Evolutionary conservation across 805 yeast genomes (phyloP).

Genomic region (Saccharomycopsis selenospora): DNA sequence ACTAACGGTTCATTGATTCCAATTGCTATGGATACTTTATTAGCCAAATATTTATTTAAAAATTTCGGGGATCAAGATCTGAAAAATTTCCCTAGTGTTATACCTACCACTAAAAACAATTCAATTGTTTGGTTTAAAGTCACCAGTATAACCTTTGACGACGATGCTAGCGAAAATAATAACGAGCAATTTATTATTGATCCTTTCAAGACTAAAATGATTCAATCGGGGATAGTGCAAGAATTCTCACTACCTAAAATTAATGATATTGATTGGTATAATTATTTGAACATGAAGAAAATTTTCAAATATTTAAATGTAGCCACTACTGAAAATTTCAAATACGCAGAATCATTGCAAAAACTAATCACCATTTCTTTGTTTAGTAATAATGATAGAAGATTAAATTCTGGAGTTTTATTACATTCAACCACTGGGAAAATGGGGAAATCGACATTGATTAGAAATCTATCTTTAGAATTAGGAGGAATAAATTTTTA

Average conservation of each 20-base stretch:
- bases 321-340: conserved; percentile 30
- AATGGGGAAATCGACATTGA: conserved; percentile 69
- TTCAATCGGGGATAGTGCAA: conserved; percentile 54
- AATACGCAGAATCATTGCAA: conserved; percentile 43
- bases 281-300: conserved; percentile 39
- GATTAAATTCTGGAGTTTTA: conserved; percentile 50
- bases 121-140: conserved; percentile 82
- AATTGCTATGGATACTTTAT: conserved; percentile 61
- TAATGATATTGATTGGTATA: conserved; percentile 34
- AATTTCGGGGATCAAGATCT: conserved; percentile 21
- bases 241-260: conserved; percentile 29
- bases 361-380: conserved; percentile 51
- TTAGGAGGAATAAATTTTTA: conserved; percentile 55
- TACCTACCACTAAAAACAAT: conserved; percentile 60
- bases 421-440: conserved; percentile 65
- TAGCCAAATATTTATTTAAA: conserved; percentile 48
- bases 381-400: conserved; percentile 24
- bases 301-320: conserved; percentile 31
- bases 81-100: conserved; percentile 29
- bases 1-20: conserved; percentile 65
- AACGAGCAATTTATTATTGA: conserved; percentile 49
- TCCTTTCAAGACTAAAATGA: conserved; percentile 59
- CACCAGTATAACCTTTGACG: conserved; percentile 39
- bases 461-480: conserved; percentile 45
- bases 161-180: conserved; percentile 18